These are phyloP conservation scores for Neonectria sp. DNA, from an alignment of 2,329 filamentous ascomycete genomes.

Conservation along the genomic window DNA sequence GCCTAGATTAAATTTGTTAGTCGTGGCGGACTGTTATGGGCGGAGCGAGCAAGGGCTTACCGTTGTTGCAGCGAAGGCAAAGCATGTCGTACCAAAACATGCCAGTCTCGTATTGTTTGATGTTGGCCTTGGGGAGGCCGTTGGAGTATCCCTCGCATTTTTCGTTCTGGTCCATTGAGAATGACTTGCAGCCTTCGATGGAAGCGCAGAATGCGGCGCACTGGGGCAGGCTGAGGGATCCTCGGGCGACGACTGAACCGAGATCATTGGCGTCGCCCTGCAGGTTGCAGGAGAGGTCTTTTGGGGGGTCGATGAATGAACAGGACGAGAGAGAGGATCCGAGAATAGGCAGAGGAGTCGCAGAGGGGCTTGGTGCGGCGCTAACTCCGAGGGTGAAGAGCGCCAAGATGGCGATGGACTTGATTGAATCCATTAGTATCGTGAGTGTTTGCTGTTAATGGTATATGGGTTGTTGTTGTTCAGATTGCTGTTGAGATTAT, in stretches of 20 bases:
- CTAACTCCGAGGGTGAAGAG: background rate
- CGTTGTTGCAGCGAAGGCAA: slow-evolving; percentile 3
- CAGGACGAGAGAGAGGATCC: background rate
- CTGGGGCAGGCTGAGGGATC: background rate
- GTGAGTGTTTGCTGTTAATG: background rate
- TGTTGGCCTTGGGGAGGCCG: background rate
- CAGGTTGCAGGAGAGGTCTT: background rate
- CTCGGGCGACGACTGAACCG: background rate
- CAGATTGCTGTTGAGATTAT: background rate
- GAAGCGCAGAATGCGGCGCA: slow-evolving; percentile 2
- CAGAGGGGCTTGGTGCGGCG: background rate
- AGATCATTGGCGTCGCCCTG: background rate
- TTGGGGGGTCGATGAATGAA: background rate
- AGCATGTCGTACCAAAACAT: slow-evolving; percentile 3
- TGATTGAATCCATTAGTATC: background rate
- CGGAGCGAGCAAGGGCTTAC: background rate
- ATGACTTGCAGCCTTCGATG: background rate
- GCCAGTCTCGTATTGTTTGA: background rate
- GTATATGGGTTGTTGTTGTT: background rate
- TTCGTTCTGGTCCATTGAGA: background rate
- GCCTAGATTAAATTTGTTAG: background rate
- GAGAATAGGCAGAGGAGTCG: background rate
- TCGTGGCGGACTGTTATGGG: background rate
- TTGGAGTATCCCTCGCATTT: background rate
- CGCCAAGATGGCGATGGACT: background rate